These are phyloP conservation scores for Scheffersomyces amazonensis DNA, from an alignment of 805 yeast genomes.

Conservation along the genomic window DNA sequence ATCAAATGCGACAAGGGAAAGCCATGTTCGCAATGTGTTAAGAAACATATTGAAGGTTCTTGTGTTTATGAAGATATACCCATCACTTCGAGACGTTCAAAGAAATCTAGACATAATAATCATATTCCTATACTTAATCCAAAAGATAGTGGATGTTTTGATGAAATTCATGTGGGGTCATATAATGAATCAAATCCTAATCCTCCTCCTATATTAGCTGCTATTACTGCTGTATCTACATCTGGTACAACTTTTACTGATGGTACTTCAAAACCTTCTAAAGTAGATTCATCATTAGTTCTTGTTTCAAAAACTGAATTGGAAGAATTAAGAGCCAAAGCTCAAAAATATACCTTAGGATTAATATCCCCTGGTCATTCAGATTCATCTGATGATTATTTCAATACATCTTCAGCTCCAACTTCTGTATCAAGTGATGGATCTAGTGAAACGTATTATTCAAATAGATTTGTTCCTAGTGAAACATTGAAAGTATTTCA, in stretches of 20 bases:
- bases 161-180: too few relatives aligned
- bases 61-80: conserved; percentile 12
- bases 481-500: background rate
- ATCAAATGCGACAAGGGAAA: conserved; percentile 40
- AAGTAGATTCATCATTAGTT: conserved; percentile 4
- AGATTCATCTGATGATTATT: background rate
- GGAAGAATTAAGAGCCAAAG: conserved; percentile 7
- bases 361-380: background rate
- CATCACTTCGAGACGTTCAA: background rate
- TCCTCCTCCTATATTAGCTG: too few relatives aligned
- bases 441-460: background rate
- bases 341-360: conserved; percentile 2
- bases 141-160: too few relatives aligned
- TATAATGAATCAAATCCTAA: too few relatives aligned
- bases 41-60: conserved; percentile 16
- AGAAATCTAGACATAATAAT: background rate
- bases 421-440: background rate
- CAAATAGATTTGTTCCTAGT: background rate
- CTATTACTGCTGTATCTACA: too few relatives aligned
- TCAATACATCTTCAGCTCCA: background rate
- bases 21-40: conserved; percentile 35
- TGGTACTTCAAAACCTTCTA: background rate
- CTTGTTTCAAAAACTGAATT: conserved; percentile 8
- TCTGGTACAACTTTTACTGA: too few relatives aligned
- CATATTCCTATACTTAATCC: too few relatives aligned